Evolutionary conservation across 2,329 filamentous ascomycete species (phyloP).

Genomic region (Diplodia seriata): DNA sequence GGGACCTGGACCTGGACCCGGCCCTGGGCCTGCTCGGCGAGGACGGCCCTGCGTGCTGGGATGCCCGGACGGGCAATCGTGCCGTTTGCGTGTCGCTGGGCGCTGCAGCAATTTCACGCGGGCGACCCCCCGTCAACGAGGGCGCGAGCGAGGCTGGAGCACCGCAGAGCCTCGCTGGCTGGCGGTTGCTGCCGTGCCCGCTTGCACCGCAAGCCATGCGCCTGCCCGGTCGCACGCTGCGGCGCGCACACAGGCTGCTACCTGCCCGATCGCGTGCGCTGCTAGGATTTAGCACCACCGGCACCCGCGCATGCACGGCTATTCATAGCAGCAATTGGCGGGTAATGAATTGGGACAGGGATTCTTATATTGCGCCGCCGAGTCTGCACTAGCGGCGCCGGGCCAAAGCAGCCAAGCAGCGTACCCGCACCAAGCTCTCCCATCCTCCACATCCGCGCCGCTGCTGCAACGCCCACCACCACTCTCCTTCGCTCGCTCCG

Average conservation of each 20-base stretch:
- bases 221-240: constrained; percentile 18
- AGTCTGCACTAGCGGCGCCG: constrained; percentile 31
- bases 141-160: background rate
- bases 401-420: constrained; percentile 31
- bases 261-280: constrained; percentile 29
- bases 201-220: constrained; percentile 3
- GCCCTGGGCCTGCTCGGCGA: background rate
- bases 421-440: constrained; percentile 31
- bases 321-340: constrained; percentile 32
- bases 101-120: constrained; percentile 15
- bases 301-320: constrained; percentile 29
- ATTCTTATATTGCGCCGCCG: constrained; percentile 29
- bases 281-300: constrained; percentile 26
- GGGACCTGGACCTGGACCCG: constrained; percentile 1
- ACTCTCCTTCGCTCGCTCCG: constrained; percentile 25
- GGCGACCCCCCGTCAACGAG: constrained; percentile 4
- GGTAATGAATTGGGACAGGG: constrained; percentile 25
- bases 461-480: constrained; percentile 24
- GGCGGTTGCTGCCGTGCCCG: constrained; percentile 17
- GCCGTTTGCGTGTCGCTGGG: constrained; percentile 9
- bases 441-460: constrained; percentile 30
- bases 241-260: constrained; percentile 22
- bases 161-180: constrained; percentile 21
- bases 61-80: constrained; percentile 7
- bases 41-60: constrained; percentile 13